Evolutionary conservation across 73 alveolate species (phyloP), one percentile per base, ranked within the genome.

Genomic region (Stentor coeruleus): DNA sequence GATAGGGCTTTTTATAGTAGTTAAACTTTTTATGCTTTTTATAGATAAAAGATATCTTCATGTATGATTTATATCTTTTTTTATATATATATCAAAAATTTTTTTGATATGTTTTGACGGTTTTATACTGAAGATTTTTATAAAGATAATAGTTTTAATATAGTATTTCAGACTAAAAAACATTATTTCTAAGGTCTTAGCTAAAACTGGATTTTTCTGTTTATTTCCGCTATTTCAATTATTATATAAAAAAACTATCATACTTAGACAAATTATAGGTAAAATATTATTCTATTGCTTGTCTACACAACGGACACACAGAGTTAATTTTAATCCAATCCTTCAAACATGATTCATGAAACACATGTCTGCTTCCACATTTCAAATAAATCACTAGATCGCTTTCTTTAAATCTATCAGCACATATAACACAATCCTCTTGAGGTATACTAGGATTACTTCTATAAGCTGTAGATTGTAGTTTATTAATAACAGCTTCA

Each of bases 371-470:
- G 35, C 82, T 81, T 59, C 87, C 89, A 74, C 98, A 93, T 15
- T 86, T 77, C 2, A 93, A 81, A 59, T 86, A 87, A 6, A 89
- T 88, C 3, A 87, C 76, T 41, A 77, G 82, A 26, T 88, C 98
- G 3, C 85, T 89, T 40, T 74, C 73, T 73, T 82, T 82, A 60
- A 84, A 90, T 15, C 84, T 88, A 11, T 88, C 95, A 3, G 88
- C 59, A 82, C 98, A 95, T 14, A 95, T 95, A 6, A 90, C 87
- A 80, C 99, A 95, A 28, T 66, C 66, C 6, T n/a, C 39, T 35
- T 77, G 40, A 1, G 49, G 49, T 1, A 26, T 33, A 1, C 37
- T 26, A 20, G n/a, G 39, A 26, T 33, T 33, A 28, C 49, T 1
- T 26, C 33, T 66, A 66, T 66, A 66, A 66, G n/a, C 39, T 66